Percentiles rank a stretch among this genome's conserved stretches.
Evolutionary conservation across 345 rosid genomes (phyloP).

Genomic region (Rhizophora mangle): DNA sequence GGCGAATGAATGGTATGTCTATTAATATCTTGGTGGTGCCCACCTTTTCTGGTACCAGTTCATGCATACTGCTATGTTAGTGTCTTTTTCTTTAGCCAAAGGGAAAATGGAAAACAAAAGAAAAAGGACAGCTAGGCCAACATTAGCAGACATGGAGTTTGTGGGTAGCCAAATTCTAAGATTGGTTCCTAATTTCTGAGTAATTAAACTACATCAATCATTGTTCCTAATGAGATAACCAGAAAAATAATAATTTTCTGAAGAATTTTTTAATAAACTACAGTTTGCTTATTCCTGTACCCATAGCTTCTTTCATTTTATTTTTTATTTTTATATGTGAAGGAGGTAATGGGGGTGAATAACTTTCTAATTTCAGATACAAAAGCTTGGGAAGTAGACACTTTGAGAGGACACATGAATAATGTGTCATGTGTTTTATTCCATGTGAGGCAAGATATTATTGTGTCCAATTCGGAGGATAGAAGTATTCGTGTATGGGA

Average conservation of each 20-base stretch:
- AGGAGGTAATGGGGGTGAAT: background rate
- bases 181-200: background rate
- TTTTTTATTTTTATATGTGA: background rate
- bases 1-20: constrained; percentile 91
- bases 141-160: no score
- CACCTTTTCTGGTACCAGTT: no score
- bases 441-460: constrained; percentile 91
- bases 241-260: background rate
- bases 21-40: background rate
- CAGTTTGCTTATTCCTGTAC: background rate
- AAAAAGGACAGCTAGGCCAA: no score
- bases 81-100: no score
- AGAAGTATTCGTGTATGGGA: constrained; percentile 97
- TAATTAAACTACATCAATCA: background rate
- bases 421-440: constrained; percentile 95
- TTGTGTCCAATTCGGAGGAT: constrained; percentile 96
- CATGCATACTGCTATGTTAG: no score
- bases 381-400: constrained; percentile 99
- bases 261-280: background rate
- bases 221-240: background rate
- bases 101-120: no score
- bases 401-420: constrained; percentile 93
- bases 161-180: background rate
- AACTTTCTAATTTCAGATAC: constrained; percentile 58
- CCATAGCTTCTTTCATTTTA: background rate